Conservation (phyloP, 495 filamentous ascomycete genomes). For the Hypoxylon perforatum region DNA sequence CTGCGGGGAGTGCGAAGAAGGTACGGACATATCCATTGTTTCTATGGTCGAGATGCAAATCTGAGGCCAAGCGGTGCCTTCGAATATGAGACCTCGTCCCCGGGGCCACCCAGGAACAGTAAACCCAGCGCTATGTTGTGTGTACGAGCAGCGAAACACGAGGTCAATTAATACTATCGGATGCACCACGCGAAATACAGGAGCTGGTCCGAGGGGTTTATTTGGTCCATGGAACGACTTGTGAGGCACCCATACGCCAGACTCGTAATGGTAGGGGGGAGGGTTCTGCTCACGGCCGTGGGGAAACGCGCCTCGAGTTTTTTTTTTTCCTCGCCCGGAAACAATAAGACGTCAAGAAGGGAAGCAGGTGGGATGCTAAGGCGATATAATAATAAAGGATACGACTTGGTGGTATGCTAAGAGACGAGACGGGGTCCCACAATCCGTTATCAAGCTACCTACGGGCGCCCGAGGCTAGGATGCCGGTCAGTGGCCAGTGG, state of each 20-base stretch:
- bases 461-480: conserved; percentile 27
- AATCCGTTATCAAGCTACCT: conserved; percentile 37
- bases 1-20: conserved; percentile 39
- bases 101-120: conserved; percentile 24
- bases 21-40: conserved; percentile 34
- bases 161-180: conserved; percentile 43
- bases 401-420: conserved; percentile 21
- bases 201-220: conserved; percentile 34
- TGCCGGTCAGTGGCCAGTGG: conserved; percentile 23
- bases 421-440: conserved; percentile 35
- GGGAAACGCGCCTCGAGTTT: conserved; percentile 2
- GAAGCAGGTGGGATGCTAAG: conserved; percentile 21
- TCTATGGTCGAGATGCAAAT: conserved; percentile 42
- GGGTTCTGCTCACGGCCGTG: conserved; percentile 24
- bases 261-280: conserved; percentile 2
- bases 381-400: conserved; percentile 36
- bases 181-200: conserved; percentile 39
- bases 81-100: conserved; percentile 19
- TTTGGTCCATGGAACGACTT: conserved; percentile 46
- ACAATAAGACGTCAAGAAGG: conserved; percentile 10
- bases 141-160: conserved; percentile 17
- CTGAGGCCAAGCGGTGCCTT: conserved; percentile 30
- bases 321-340: conserved; percentile 9
- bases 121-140: conserved; percentile 20
- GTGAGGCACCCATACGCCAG: conserved; percentile 30